phyloP scores from a whole-genome alignment of 257 asterid genomes.

The Solanum appendiculatum region DNA sequence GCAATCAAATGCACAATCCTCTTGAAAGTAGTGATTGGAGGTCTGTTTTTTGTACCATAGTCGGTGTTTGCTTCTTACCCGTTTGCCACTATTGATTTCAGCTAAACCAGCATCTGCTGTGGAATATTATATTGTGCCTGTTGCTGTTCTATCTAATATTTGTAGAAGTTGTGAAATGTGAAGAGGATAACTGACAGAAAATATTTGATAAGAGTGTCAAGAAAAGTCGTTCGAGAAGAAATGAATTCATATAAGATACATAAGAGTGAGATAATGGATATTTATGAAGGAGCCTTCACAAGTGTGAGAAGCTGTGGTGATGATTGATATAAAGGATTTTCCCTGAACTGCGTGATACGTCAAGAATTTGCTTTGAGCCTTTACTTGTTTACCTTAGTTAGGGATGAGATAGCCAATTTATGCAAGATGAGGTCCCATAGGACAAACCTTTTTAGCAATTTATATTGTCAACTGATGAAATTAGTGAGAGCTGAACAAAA shows the following conservation, averaged over 20 bases:
- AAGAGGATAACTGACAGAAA: not conserved
- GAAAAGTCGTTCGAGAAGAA: not conserved
- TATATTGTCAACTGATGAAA: not conserved
- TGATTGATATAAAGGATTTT: not conserved
- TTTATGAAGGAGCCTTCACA: not conserved
- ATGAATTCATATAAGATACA: not conserved
- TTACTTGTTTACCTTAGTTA: not conserved
- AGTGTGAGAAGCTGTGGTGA: not conserved
- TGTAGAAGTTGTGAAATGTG: not conserved
- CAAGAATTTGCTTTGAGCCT: not conserved
- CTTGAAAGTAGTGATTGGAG: constrained; percentile 52
- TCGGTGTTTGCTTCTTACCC: not conserved
- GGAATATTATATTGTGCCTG: not conserved
- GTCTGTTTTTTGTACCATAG: constrained; percentile 14
- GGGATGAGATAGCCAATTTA: not conserved
- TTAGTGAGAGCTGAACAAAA: not conserved
- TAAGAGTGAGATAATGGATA: not conserved
- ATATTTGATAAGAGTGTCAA: not conserved
- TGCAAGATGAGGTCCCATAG: not conserved
- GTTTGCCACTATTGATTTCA: not conserved
- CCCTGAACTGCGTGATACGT: not conserved
- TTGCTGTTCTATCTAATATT: not conserved
- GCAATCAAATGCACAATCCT: constrained; percentile 50
- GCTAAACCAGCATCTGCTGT: not conserved
- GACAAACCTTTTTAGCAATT: not conserved